Base-by-base conservation (phyloP, 768 basidiomycete genomes). In the Rhizopogon sp. region DNA sequence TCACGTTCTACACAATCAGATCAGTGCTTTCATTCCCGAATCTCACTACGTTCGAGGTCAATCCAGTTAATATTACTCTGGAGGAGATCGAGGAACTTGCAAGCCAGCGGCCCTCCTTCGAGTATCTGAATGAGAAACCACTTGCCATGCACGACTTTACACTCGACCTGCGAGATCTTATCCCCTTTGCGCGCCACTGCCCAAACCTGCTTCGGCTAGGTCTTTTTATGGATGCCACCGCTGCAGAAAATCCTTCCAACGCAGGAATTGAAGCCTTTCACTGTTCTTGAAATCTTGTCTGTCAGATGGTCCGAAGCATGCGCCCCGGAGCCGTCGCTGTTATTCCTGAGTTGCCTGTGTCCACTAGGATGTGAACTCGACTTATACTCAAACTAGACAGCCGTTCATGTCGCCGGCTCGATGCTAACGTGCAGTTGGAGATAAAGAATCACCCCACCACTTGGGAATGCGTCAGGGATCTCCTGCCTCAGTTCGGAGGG, bases 111-210 rank as follows among this genome's bases (percentile, higher is more conserved):
- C 77, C 77, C 1, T 66, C 73, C 5, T 58, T 80, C 8, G 74
- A 77, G 53, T 67, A 54, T 20, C 68, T 82, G 10, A 81, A 80
- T 55, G 70, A 70, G 6, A 79, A 81, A 52, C 80, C 80, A 0
- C 66, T 75, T 49, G 58, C 58, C 42, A 42, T 68, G 52, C 22
- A 41, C 42, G 40, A 56, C 1, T 54, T 53, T 40, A 56, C 57
- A 1, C 71, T 76, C 52, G 72, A 75, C 16, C 69, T 76, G 39
- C 59, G 62, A 44, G 71, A 73, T 13, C 61, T 74, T 39, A 46
- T 75, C 13, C 74, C 74, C 1, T 75, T 77, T 60, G 73, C 72
- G 3, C 4, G 25, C 25, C 25, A 25, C 25, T 25, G 3, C 25
- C 74, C 70, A 4, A 68, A 70, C 6, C 57, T 76, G 16, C 60